Evolutionary conservation across 768 basidiomycete species (phyloP).

Genomic region (Lenzites betulinus): DNA sequence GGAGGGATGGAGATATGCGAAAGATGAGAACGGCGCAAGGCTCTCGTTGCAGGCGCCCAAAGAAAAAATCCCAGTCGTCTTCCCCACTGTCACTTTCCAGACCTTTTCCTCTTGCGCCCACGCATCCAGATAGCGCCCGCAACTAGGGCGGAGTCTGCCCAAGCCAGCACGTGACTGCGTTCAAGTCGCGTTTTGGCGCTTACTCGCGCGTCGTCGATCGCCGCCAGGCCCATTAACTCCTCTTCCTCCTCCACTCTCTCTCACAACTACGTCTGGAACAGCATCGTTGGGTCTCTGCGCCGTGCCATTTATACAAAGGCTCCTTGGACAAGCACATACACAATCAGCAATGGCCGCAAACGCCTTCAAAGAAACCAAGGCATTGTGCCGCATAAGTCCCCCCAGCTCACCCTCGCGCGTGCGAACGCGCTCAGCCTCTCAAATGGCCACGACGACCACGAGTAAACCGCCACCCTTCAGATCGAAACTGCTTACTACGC

Average conservation of each 20-base stretch:
- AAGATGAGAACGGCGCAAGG: not conserved
- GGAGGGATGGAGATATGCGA: not conserved
- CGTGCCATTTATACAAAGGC: not conserved
- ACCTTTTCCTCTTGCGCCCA: not conserved
- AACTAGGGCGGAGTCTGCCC: not conserved
- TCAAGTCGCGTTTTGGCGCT: slow-evolving; percentile 3
- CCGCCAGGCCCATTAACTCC: too few relatives aligned
- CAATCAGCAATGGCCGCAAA: slow-evolving; percentile 9
- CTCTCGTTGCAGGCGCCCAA: not conserved
- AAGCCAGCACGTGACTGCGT: not conserved
- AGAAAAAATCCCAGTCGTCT: slow-evolving; percentile 15
- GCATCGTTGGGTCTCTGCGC: too few relatives aligned
- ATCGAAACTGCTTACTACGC: slow-evolving; percentile 25
- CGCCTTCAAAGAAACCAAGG: slow-evolving; percentile 22
- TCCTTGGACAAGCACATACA: not conserved
- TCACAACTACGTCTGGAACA: too few relatives aligned
- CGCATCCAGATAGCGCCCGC: too few relatives aligned
- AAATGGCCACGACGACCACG: not conserved
- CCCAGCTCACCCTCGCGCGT: slow-evolving; percentile 19
- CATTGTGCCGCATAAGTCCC: slow-evolving; percentile 19
- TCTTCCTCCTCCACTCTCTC: too few relatives aligned
- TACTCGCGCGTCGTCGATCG: not conserved
- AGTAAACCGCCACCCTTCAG: slow-evolving; percentile 3
- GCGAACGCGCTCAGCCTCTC: slow-evolving; percentile 4
- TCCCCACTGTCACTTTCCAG: not conserved